These are phyloP conservation scores for Diaporthe batatas DNA, from an alignment of 2,329 filamentous ascomycete genomes.

Conservation along the genomic window DNA sequence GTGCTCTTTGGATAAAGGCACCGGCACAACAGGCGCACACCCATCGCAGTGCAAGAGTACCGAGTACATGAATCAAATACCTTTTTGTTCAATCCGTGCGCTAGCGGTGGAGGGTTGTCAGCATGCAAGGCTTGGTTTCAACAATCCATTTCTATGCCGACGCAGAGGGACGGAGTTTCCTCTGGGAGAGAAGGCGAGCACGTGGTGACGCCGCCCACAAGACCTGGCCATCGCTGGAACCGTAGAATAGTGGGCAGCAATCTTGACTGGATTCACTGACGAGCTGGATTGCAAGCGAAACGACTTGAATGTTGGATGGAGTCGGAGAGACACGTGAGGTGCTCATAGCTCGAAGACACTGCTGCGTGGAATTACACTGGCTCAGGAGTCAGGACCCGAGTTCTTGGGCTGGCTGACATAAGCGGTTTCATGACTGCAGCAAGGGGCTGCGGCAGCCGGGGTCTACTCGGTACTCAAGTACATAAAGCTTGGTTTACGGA, in stretches of 20 bases:
- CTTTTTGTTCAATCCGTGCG: too few relatives aligned
- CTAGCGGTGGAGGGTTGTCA: neutral
- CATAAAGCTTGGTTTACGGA: conserved; percentile 16
- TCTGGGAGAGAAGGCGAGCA: neutral
- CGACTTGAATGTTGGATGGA: too few relatives aligned
- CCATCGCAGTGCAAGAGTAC: neutral
- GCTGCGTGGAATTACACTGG: neutral
- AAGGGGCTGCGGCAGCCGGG: neutral
- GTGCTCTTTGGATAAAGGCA: conserved; percentile 19
- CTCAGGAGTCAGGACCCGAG: neutral
- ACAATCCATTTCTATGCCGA: neutral
- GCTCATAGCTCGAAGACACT: neutral
- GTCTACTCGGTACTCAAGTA: neutral
- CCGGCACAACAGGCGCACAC: conserved; percentile 6
- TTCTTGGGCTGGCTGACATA: conserved; percentile 1
- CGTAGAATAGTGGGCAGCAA: neutral
- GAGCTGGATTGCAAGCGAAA: too few relatives aligned
- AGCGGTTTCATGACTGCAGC: conserved; percentile 19
- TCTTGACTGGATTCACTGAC: neutral
- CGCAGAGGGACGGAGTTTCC: neutral
- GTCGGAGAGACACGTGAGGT: neutral
- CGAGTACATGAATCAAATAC: neutral
- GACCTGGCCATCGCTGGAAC: too few relatives aligned
- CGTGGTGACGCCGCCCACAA: too few relatives aligned
- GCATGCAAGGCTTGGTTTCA: neutral